These are phyloP conservation scores for Lachancea nothofagi DNA, from an alignment of 805 yeast genomes.

Conservation along the genomic window DNA sequence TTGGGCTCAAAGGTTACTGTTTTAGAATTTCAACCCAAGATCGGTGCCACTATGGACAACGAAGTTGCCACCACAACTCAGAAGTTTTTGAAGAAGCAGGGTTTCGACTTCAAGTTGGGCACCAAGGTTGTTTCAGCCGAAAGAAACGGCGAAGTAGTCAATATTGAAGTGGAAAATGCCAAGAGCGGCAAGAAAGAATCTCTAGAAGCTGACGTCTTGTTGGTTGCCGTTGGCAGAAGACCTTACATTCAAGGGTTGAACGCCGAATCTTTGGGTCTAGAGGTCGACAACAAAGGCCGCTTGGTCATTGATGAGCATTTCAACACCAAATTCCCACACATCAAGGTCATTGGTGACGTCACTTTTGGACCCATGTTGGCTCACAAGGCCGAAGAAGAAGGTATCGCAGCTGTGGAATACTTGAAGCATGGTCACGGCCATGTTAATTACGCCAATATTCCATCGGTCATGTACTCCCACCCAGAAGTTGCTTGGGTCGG, in stretches of 20 bases:
- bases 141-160: slow-evolving; percentile 83
- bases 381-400: slow-evolving; percentile 99
- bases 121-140: slow-evolving; percentile 86
- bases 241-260: slow-evolving; percentile 89
- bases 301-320: slow-evolving; percentile 90
- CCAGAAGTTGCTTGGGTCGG: slow-evolving; percentile 99
- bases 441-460: slow-evolving; percentile 96
- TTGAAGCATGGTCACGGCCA: slow-evolving; percentile 93
- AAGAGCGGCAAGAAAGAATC: slow-evolving; percentile 77
- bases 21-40: slow-evolving; percentile 80
- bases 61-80: slow-evolving; percentile 90
- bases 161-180: slow-evolving; percentile 81
- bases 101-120: slow-evolving; percentile 84
- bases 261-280: slow-evolving; percentile 84
- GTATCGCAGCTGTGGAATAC: slow-evolving; percentile 96
- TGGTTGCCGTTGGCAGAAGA: slow-evolving; percentile 98
- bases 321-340: slow-evolving; percentile 87
- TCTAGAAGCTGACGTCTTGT: slow-evolving; percentile 83
- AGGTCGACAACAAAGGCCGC: slow-evolving; percentile 87
- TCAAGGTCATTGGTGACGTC: slow-evolving; percentile 96
- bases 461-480: slow-evolving; percentile 98
- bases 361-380: slow-evolving; percentile 99
- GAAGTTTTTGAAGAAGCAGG: slow-evolving; percentile 90
- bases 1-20: slow-evolving; percentile 94
- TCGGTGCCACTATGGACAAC: slow-evolving; percentile 98